Evolutionary conservation across 192 early-diverging fungal genomes (phyloP).

Genomic region (Spizellomyces punctatus): DNA sequence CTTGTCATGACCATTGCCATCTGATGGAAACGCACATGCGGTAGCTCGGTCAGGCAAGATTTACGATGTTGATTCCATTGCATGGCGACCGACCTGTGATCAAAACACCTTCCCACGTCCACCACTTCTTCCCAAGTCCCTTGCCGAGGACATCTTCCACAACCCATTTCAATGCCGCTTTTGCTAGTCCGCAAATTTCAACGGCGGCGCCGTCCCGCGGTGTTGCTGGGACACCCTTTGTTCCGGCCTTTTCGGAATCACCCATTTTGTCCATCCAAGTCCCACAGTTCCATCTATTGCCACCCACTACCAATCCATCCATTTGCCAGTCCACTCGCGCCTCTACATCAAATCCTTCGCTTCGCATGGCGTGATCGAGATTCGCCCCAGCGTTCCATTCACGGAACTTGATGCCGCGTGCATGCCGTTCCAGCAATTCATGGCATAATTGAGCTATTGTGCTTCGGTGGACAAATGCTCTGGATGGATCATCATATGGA

Average conservation of each 20-base stretch:
- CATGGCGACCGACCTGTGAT: constrained; percentile 36
- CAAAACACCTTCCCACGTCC: constrained; percentile 48
- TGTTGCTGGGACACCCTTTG: constrained; percentile 86
- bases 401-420: constrained; percentile 84
- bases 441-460: constrained; percentile 87
- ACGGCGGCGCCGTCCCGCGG: constrained; percentile 90
- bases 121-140: constrained; percentile 23
- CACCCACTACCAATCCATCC: constrained; percentile 81
- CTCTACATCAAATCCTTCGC: constrained; percentile 86
- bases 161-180: constrained; percentile 86
- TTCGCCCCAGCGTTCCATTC: constrained; percentile 92
- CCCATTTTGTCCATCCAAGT: constrained; percentile 99
- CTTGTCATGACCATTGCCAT: constrained; percentile 21
- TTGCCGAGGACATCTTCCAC: constrained; percentile 39
- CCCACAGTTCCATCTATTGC: constrained; percentile 92
- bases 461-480: constrained; percentile 63
- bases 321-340: constrained; percentile 70
- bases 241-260: constrained; percentile 92
- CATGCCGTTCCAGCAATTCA: constrained; percentile 91
- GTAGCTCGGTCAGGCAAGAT: no score
- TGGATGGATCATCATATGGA: constrained; percentile 47
- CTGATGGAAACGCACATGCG: background rate
- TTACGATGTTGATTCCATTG: no score
- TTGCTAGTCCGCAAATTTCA: constrained; percentile 90
- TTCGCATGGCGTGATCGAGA: constrained; percentile 90